phyloP scores from a whole-genome alignment of 2,329 filamentous ascomycete genomes.

The Aspergillus puulaauensis region DNA sequence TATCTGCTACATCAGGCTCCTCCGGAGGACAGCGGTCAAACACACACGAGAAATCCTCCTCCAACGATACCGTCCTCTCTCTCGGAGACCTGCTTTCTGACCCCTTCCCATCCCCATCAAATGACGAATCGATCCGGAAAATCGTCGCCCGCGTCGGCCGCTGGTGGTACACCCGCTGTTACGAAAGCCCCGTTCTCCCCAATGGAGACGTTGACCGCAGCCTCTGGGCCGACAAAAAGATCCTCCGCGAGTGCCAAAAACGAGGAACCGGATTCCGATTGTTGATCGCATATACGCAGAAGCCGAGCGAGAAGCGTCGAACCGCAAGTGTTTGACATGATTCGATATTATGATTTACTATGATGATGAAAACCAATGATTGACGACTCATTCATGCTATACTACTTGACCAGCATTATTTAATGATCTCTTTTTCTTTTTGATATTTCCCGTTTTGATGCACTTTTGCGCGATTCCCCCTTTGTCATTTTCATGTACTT shows the following conservation, averaged over 20 bases:
- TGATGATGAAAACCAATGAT: constrained; percentile 10
- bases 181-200: constrained; percentile 66
- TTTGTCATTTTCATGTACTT: constrained; percentile 7
- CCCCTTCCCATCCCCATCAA: constrained; percentile 64
- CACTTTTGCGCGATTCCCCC: constrained; percentile 8
- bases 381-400: not conserved
- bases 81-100: constrained; percentile 73
- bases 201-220: constrained; percentile 55
- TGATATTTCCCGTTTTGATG: constrained; percentile 4
- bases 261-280: constrained; percentile 85
- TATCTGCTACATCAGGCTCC: constrained; percentile 24
- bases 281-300: constrained; percentile 86
- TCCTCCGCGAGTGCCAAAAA: constrained; percentile 82
- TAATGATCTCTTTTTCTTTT: constrained; percentile 9
- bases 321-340: constrained; percentile 42
- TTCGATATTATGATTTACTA: not conserved
- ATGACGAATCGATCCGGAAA: constrained; percentile 83
- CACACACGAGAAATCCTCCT: constrained; percentile 29
- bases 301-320: constrained; percentile 57
- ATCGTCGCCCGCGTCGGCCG: constrained; percentile 89
- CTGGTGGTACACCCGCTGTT: constrained; percentile 96
- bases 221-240: constrained; percentile 74
- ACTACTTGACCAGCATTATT: not conserved
- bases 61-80: constrained; percentile 41
- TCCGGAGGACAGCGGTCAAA: constrained; percentile 19